Evolutionary conservation across 176 grass and related monocot species (phyloP), one percentile per base, ranked within the genome.

Genomic region (Phyllostachys edulis): DNA sequence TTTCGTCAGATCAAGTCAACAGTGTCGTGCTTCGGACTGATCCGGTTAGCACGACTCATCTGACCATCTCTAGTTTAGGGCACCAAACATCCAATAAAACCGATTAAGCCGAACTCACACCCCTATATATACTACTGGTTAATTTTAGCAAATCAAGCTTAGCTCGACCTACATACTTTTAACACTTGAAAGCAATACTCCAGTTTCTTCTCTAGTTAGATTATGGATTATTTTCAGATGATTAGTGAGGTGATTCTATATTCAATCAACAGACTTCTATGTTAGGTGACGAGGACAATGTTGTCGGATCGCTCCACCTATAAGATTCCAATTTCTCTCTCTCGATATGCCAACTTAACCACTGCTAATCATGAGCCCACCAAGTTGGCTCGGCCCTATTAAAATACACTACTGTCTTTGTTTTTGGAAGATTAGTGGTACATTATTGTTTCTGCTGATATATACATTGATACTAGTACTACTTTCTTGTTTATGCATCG

Each of bases 341-440:
- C 45, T 42, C n/a, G 67, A 86, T 49, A 80, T 80, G 84, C 76
- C 84, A 86, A 62, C 86, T 61, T 56, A 86, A 82, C 71, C 24
- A 69, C 71, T 41, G 21, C 71, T 87, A 82, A 87, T 88, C 64
- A 88, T 88, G 41, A 88, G 23, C 14, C 11, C 79, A 70, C 51
- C 39, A 63, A 69, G 85, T 29, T 76, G 24, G 37, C n/a, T 26
- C 0, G 76, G 10, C 62, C 20, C 20, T 44, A 9, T 7, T 79
- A 51, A 73, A 73, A 27, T 50, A 73, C 5, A 51, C 49, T 5
- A 51, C 5, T 16, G 16, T 1, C 2, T n/a, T n/a, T 14, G 32
- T 47, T 47, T 20, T 23, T 9, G 7, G 36, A 68, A 4, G 16
- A 14, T 44, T 9, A 37, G 9, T 55, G 2, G 71, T 34, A 45